Percentiles rank a stretch among this genome's conserved stretches.
These are phyloP conservation scores for Lactifluus piperatus DNA, from an alignment of 768 basidiomycete species.

Conservation along the genomic window DNA sequence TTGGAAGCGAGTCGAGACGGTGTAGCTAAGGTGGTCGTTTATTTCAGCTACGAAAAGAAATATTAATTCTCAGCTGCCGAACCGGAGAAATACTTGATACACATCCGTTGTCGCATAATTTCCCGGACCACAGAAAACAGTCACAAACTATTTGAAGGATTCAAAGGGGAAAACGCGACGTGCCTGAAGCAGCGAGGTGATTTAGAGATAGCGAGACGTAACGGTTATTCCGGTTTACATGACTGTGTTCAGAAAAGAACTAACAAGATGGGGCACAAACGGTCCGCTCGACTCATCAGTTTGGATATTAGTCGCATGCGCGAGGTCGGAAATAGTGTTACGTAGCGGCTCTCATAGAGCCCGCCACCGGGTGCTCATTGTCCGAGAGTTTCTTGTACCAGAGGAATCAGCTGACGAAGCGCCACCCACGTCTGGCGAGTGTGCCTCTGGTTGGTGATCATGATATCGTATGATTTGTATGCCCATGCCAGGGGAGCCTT, in stretches of 20 bases:
- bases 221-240: conserved; percentile 17
- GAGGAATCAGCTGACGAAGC: background rate
- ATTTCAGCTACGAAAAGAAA: background rate
- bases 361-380: conserved; percentile 10
- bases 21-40: background rate
- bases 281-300: conserved; percentile 15
- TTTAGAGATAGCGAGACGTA: conserved; percentile 18
- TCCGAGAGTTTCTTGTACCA: conserved; percentile 3
- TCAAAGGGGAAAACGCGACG: conserved; percentile 12
- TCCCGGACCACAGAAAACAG: conserved; percentile 6
- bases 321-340: background rate
- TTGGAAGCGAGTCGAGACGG: background rate
- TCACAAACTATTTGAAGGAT: conserved; percentile 15
- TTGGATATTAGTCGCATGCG: conserved; percentile 13
- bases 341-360: conserved; percentile 2
- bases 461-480: conserved; percentile 20
- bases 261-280: conserved; percentile 16
- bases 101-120: conserved; percentile 9
- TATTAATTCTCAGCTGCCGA: background rate
- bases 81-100: background rate
- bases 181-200: conserved; percentile 12
- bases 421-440: background rate
- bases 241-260: conserved; percentile 15
- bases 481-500: conserved; percentile 5
- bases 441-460: conserved; percentile 6